Base-by-base conservation (phyloP, 306 rosid genomes). In the Lablab purpureus region DNA sequence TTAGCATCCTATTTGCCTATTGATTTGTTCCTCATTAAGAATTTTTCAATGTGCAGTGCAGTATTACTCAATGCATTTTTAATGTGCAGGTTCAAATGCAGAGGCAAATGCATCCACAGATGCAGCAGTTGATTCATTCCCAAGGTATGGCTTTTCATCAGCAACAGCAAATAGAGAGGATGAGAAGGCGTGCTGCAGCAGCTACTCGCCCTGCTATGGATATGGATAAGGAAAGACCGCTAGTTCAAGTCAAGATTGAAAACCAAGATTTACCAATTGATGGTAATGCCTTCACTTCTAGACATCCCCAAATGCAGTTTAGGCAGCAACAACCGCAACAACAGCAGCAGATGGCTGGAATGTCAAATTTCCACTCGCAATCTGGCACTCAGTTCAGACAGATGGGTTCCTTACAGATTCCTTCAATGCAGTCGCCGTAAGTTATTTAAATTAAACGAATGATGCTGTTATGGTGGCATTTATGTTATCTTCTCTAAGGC, bases 241-340 rank as follows among this genome's bases (percentile, higher is more conserved):
- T 91, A 84, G 92, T 92, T 74, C 97, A 92, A 88, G 99, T 95
- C 79, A 95, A 95, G 85, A 18, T 92, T 77, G 99, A 95, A 84
- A 84, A 84, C 54, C 85, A 49, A 76, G 97, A 95, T 46, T 51
- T 88, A 37, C 88, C 97, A 17, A 23, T 83, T 78, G 99, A 95
- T 70, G 27, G 80, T 46, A 88, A 81, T 75, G 51, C 91, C 82
- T 91, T 86, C 77, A 85, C 82, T 80, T 71, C 83, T 28, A 88
- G 93, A 77, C 88, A 90, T 64, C 82, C 89, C 12, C 98, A 88
- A 81, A 74, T 91, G 88, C 99, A 92, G 86, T 77, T 87, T 34
- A 91, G 94, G 89, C 96, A 89, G 27, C 96, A 90, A 76, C 97
- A 85, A 85, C 93, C 89, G 21, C 95, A 90, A 74, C 94, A 90